A percentile compares a stretch with the other conserved stretches of the same genome.
Evolutionary conservation across 495 filamentous ascomycete genomes (phyloP).

Genomic region (Neurospora pannonica): DNA sequence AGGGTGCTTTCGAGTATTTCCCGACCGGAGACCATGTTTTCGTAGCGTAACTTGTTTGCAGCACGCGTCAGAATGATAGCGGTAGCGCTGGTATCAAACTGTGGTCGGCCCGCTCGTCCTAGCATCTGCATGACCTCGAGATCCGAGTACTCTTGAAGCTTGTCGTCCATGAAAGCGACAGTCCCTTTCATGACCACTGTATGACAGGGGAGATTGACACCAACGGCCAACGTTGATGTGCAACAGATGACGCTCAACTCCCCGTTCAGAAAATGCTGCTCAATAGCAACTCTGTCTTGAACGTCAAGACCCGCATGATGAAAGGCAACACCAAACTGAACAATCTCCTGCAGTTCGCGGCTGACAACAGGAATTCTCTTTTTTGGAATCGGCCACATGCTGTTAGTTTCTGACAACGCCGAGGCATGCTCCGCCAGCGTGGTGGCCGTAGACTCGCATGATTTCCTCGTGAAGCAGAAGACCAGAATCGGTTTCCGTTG

Average conservation of each 20-base stretch:
- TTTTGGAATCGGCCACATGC: constrained; percentile 59
- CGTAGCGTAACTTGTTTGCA: constrained; percentile 61
- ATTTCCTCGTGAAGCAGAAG: constrained; percentile 82
- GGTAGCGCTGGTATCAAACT: constrained; percentile 78
- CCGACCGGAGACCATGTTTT: constrained; percentile 73
- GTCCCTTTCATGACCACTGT: constrained; percentile 92
- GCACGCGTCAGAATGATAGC: constrained; percentile 79
- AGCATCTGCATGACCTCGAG: constrained; percentile 98
- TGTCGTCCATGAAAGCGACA: constrained; percentile 55
- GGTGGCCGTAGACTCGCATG: constrained; percentile 66
- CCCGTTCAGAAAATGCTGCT: constrained; percentile 64
- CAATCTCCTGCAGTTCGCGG: constrained; percentile 55
- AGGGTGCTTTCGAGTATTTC: constrained; percentile 82
- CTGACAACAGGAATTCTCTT: constrained; percentile 42
- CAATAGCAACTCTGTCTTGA: constrained; percentile 60
- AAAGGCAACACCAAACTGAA: constrained; percentile 71
- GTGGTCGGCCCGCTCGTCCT: constrained; percentile 83
- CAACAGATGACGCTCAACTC: constrained; percentile 86
- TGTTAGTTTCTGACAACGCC: constrained; percentile 42
- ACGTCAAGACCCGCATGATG: constrained; percentile 83
- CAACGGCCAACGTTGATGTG: constrained; percentile 88
- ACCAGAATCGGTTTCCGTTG: constrained; percentile 81
- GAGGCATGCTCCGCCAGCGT: constrained; percentile 60
- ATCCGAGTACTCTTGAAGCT: constrained; percentile 70
- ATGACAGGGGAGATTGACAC: constrained; percentile 88